Evolutionary conservation across 1,139 yeast species (phyloP).

Genomic region (Kodamaea plutei): DNA sequence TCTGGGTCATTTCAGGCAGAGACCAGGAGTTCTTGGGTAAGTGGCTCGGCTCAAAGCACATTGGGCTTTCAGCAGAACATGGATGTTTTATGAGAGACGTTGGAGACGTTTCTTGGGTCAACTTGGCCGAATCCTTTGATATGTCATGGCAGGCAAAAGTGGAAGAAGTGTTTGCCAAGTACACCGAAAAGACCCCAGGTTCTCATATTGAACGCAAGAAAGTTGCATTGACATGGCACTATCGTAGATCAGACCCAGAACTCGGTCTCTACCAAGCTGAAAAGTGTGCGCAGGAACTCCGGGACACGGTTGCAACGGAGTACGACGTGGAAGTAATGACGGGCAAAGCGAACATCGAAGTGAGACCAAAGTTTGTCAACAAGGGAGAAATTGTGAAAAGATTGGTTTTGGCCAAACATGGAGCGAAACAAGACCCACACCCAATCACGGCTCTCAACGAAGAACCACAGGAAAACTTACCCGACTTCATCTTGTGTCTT

Average conservation of each 20-base stretch:
- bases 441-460: constrained; percentile 22
- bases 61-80: constrained; percentile 94
- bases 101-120: constrained; percentile 65
- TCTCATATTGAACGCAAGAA: constrained; percentile 81
- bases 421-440: constrained; percentile 37
- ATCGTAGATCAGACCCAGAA: constrained; percentile 90
- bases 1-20: constrained; percentile 96
- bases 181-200: constrained; percentile 89
- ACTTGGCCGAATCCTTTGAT: constrained; percentile 76
- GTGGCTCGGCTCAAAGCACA: constrained; percentile 72
- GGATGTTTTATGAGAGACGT: constrained; percentile 89
- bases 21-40: constrained; percentile 86
- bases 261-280: constrained; percentile 84
- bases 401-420: constrained; percentile 62
- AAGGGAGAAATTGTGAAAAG: constrained; percentile 94
- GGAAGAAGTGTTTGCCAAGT: constrained; percentile 63
- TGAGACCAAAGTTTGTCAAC: constrained; percentile 88
- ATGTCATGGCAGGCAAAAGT: constrained; percentile 94
- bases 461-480: constrained; percentile 47
- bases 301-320: constrained; percentile 53
- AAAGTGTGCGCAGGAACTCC: constrained; percentile 63
- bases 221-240: constrained; percentile 97
- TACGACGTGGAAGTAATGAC: constrained; percentile 95
- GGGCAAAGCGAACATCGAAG: constrained; percentile 95
- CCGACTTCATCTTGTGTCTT: constrained; percentile 82